A percentile compares a stretch with the other conserved stretches of the same genome.
Evolutionary conservation across 2,329 filamentous ascomycete genomes (phyloP).

Genomic region (Fusarium circinatum): DNA sequence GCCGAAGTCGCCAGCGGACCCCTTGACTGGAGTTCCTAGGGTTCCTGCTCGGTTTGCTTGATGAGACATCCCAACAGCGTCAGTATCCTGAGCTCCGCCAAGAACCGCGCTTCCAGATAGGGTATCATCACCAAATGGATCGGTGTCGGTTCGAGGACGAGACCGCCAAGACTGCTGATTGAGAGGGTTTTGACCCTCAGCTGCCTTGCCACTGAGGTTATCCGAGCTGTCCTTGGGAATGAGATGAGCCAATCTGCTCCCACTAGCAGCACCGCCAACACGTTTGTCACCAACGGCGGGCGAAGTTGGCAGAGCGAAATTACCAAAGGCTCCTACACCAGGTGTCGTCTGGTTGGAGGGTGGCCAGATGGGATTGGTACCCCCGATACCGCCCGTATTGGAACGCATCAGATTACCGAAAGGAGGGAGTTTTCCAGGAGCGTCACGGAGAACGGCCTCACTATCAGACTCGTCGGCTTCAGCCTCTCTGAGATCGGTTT

Average conservation of each 20-base stretch:
- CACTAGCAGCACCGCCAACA: constrained; percentile 74
- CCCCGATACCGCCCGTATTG: constrained; percentile 62
- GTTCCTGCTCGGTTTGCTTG: constrained; percentile 51
- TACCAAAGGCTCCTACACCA: constrained; percentile 86
- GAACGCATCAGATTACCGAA: constrained; percentile 63
- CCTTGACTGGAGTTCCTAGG: constrained; percentile 67
- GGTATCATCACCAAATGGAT: constrained; percentile 77
- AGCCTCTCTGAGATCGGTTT: constrained; percentile 63
- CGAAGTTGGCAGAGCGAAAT: constrained; percentile 75
- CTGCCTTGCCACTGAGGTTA: constrained; percentile 63
- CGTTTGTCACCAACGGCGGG: constrained; percentile 77
- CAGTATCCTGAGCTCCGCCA: constrained; percentile 78
- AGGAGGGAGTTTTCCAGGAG: constrained; percentile 47
- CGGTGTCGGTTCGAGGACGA: constrained; percentile 75
- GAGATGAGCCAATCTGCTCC: constrained; percentile 87
- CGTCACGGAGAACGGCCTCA: constrained; percentile 46
- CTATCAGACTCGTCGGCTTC: constrained; percentile 64
- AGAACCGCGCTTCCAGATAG: constrained; percentile 77
- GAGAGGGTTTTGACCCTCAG: constrained; percentile 58
- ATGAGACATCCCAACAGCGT: constrained; percentile 48
- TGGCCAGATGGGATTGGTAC: constrained; percentile 57
- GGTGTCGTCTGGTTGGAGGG: constrained; percentile 66
- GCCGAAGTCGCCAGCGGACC: constrained; percentile 67
- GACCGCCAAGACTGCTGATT: constrained; percentile 64
- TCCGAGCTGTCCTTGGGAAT: constrained; percentile 82